These are phyloP conservation scores for Aspergillus floridensis DNA, from an alignment of 2,329 filamentous ascomycete genomes.

Conservation along the genomic window DNA sequence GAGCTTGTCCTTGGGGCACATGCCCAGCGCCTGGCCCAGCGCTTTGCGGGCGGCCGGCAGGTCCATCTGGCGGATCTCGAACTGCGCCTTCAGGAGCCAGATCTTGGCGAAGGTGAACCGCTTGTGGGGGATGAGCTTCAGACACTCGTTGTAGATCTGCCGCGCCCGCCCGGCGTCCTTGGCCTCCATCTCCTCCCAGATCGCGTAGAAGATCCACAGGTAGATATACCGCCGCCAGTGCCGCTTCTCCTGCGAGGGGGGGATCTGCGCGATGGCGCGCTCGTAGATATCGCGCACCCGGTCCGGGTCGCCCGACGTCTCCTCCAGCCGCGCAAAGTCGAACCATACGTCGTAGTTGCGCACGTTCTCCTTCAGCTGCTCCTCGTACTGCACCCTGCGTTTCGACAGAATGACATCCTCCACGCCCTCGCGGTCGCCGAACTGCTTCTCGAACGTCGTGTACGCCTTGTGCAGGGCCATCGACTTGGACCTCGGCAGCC, in stretches of 20 bases:
- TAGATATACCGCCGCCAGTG: conserved; percentile 98
- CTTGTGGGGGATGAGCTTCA: conserved; percentile 88
- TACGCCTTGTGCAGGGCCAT: conserved; percentile 86
- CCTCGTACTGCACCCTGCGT: conserved; percentile 87
- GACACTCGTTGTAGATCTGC: conserved; percentile 86
- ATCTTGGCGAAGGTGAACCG: conserved; percentile 97
- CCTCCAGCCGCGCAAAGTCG: conserved; percentile 88
- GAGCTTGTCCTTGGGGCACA: conserved; percentile 93
- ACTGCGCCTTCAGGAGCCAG: conserved; percentile 90
- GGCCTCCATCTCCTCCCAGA: conserved; percentile 88
- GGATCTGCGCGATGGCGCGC: conserved; percentile 89
- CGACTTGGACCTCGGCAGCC: conserved; percentile 82
- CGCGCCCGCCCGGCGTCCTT: conserved; percentile 74
- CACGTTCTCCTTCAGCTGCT: conserved; percentile 86
- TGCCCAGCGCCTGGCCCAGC: conserved; percentile 83
- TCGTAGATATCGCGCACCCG: conserved; percentile 91
- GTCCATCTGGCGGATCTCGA: conserved; percentile 84
- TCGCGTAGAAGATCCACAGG: conserved; percentile 94
- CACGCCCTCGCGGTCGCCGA: conserved; percentile 86
- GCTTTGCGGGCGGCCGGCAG: conserved; percentile 80
- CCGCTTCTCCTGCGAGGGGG: conserved; percentile 91
- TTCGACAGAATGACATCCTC: conserved; percentile 97
- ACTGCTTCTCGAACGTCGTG: conserved; percentile 97
- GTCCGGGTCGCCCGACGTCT: conserved; percentile 76
- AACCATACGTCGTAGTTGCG: conserved; percentile 99